Base-by-base conservation (phyloP, 352 stramenopile species). In the Phytophthora sp. region DNA sequence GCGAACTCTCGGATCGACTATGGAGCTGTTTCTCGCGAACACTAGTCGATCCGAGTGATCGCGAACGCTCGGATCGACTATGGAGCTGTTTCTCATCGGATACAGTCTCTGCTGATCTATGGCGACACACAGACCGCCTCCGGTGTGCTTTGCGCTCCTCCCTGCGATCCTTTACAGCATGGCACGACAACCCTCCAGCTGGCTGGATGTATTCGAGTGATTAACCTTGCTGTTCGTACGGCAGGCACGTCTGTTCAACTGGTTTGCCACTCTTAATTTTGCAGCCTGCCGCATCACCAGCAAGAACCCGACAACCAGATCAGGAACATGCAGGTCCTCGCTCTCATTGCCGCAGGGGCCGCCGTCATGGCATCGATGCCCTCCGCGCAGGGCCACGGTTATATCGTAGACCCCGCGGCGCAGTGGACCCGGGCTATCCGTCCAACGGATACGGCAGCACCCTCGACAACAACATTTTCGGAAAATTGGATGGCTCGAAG, bases 371-470 rank as follows among this genome's bases (percentile, higher is more conserved):
- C 45, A 2, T 79, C 49, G 11, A 35, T 62, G 20, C 55, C 51
- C 0, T 11, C 48, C 4, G 69, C 64, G 10, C 42, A 65, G 3
- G 69, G 69, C 9, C 69, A 77, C 53, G 62, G 38, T 32, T 77
- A 88, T 65, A 78, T 88, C 39, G 61, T 79, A 17, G 63, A 87
- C 13, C 78, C 81, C 3, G 74, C 57, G 3, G 54, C 66, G 28
- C 43, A 62, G 31, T 85, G 66, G 69, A 50, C 60, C 23, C 38
- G 6, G 73, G 70, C 7, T 82, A 82, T 46, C 51, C 73, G n/a
- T 62, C 53, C 34, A 85, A 85, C 51, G 76, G 76, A 24, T 85
- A 79, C 62, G 71, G 69, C 46, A 76, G 72, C 50, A 80, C 71
- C n/a, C 59, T 86, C 30, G 63, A 80, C 57, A 71, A 67, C 17